Evolutionary conservation across 2,329 filamentous ascomycete species (phyloP).

Genomic region (Colletotrichum godetiae): DNA sequence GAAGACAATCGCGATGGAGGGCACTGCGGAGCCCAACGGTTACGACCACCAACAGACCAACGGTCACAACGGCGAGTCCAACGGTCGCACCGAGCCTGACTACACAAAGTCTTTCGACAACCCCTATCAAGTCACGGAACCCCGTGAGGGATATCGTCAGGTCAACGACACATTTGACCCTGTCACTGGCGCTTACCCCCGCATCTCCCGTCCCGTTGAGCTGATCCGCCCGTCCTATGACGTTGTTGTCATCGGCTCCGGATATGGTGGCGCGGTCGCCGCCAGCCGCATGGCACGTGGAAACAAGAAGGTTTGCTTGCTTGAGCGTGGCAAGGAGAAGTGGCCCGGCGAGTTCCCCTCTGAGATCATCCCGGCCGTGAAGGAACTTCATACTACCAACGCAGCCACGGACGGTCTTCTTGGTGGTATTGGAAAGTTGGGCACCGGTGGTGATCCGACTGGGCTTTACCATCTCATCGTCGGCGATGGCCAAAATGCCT

Average conservation of each 20-base stretch:
- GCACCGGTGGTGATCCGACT: slow-evolving; percentile 48
- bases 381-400: slow-evolving; percentile 48
- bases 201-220: slow-evolving; percentile 50
- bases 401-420: slow-evolving; percentile 42
- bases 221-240: slow-evolving; percentile 54
- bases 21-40: slow-evolving; percentile 6
- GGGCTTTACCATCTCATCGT: slow-evolving; percentile 56
- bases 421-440: slow-evolving; percentile 45
- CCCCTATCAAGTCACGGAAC: neutral
- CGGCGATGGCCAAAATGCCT: slow-evolving; percentile 58
- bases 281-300: slow-evolving; percentile 57
- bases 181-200: slow-evolving; percentile 41
- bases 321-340: slow-evolving; percentile 58
- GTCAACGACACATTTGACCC: slow-evolving; percentile 13
- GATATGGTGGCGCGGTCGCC: slow-evolving; percentile 61
- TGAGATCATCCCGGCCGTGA: slow-evolving; percentile 43
- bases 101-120: neutral
- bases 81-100: neutral
- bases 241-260: slow-evolving; percentile 59
- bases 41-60: neutral
- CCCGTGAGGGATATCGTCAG: neutral
- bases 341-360: slow-evolving; percentile 58
- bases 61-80: slow-evolving; percentile 9
- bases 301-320: slow-evolving; percentile 50
- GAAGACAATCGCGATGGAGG: slow-evolving; percentile 1